Evolutionary conservation across 148 eudicot species (phyloP).

Genomic region (Amaranthus palmeri): DNA sequence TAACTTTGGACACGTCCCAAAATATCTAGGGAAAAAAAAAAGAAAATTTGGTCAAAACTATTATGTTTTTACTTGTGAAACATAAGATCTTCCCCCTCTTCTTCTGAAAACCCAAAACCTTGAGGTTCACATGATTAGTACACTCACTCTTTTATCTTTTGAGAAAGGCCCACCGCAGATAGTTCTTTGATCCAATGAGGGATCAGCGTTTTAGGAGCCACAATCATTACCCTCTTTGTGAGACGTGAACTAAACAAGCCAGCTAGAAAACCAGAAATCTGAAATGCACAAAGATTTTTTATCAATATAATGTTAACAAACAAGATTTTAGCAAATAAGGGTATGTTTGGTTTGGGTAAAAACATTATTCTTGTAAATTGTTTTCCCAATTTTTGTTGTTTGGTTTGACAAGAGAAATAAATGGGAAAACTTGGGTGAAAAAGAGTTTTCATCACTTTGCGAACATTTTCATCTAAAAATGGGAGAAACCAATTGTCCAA

Average conservation of each 20-base stretch:
- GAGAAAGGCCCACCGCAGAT: constrained; percentile 67
- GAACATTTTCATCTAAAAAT: too few species aligned
- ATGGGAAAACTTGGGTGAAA: too few species aligned
- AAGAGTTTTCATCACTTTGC: too few species aligned
- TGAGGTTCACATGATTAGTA: constrained; percentile 14
- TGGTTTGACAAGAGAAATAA: too few species aligned
- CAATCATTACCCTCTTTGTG: constrained; percentile 69
- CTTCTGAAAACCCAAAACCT: too few species aligned
- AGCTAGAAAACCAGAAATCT: constrained; percentile 87
- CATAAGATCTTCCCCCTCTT: neutral
- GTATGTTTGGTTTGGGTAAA: too few species aligned
- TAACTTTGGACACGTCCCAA: constrained; percentile 54
- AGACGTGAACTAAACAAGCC: constrained; percentile 72
- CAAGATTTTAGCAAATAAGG: neutral
- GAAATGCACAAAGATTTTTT: constrained; percentile 13
- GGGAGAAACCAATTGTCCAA: too few species aligned
- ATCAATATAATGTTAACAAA: neutral
- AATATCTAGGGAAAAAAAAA: constrained; percentile 51
- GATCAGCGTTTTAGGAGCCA: constrained; percentile 90
- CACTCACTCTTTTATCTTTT: constrained; percentile 77
- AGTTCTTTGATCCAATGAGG: constrained; percentile 97
- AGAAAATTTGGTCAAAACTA: neutral
- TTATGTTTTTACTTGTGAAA: neutral
- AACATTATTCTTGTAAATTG: too few species aligned
- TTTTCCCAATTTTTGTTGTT: too few species aligned